Evolutionary conservation across 2,329 filamentous ascomycete genomes (phyloP).

Genomic region (Talaromyces albobiverticillius): DNA sequence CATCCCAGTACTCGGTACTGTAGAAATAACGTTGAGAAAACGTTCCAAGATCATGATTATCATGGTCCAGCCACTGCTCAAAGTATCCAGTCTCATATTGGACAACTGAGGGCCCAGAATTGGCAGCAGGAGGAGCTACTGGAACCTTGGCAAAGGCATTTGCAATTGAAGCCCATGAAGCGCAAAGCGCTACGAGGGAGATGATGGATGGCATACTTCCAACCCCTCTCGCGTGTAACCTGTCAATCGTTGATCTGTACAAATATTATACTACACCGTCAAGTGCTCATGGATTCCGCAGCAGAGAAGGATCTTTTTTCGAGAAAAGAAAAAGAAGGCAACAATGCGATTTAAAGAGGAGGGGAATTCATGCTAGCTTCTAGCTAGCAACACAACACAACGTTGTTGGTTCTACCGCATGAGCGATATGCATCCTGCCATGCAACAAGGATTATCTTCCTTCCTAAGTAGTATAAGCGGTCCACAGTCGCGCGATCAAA

Average conservation of each 20-base stretch:
- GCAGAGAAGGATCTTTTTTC: too few relatives aligned
- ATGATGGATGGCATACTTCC: constrained; percentile 12
- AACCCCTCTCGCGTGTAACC: too few relatives aligned
- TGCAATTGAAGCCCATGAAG: constrained; percentile 8
- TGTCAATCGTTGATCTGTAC: background rate
- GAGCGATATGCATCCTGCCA: too few relatives aligned
- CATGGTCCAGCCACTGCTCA: constrained; percentile 59
- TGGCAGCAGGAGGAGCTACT: background rate
- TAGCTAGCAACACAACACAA: too few relatives aligned
- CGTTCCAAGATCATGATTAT: constrained; percentile 53
- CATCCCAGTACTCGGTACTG: constrained; percentile 51
- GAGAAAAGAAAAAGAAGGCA: too few relatives aligned
- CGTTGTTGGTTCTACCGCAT: too few relatives aligned
- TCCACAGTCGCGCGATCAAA: too few relatives aligned
- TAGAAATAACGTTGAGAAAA: constrained; percentile 57
- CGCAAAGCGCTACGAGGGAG: constrained; percentile 4
- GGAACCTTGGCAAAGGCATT: constrained; percentile 2
- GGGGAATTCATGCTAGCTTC: too few relatives aligned
- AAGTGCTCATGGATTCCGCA: too few relatives aligned
- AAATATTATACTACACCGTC: background rate
- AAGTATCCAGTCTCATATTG: constrained; percentile 37
- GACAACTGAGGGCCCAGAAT: background rate
- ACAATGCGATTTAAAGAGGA: too few relatives aligned
- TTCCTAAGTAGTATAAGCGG: too few relatives aligned
- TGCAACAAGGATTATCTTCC: too few relatives aligned